phyloP scores from a whole-genome alignment of 495 filamentous ascomycete genomes.

The Xylaria curta region DNA sequence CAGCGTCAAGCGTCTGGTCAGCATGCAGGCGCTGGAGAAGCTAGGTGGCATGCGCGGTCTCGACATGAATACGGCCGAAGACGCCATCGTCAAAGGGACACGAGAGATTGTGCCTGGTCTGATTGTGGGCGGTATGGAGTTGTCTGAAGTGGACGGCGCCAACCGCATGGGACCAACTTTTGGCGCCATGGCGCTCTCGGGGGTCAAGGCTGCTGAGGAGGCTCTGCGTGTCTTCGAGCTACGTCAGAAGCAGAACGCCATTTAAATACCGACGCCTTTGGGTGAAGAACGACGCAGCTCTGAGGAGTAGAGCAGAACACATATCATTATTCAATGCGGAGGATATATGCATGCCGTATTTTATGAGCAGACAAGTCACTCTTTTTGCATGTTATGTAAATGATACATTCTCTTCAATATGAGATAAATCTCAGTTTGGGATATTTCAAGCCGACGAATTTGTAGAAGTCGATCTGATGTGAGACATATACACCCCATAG shows the following conservation, averaged over 20 bases:
- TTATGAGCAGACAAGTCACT: background rate
- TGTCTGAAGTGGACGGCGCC: constrained; percentile 87
- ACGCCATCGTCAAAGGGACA: constrained; percentile 88
- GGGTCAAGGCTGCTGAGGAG: constrained; percentile 90
- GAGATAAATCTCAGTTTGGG: background rate
- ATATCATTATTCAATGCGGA: background rate
- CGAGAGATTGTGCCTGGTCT: constrained; percentile 85
- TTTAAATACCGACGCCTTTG: constrained; percentile 3
- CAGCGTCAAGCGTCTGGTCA: constrained; percentile 81
- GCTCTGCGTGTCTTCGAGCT: constrained; percentile 76
- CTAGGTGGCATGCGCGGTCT: constrained; percentile 90
- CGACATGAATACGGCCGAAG: constrained; percentile 88
- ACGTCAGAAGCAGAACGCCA: constrained; percentile 61
- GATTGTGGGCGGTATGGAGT: constrained; percentile 92
- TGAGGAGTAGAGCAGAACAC: background rate
- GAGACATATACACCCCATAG: too few relatives aligned
- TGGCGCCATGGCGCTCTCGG: constrained; percentile 79
- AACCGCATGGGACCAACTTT: constrained; percentile 70
- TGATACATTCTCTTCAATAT: constrained; percentile 6
- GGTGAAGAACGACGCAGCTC: background rate
- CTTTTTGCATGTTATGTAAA: background rate
- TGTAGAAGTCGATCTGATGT: too few relatives aligned
- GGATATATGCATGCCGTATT: background rate
- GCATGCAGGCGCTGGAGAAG: constrained; percentile 79
- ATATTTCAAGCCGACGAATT: background rate